Evolutionary conservation across 306 rosid species (phyloP), one percentile per base, ranked within the genome.

Genomic region (Rosa rugosa): DNA sequence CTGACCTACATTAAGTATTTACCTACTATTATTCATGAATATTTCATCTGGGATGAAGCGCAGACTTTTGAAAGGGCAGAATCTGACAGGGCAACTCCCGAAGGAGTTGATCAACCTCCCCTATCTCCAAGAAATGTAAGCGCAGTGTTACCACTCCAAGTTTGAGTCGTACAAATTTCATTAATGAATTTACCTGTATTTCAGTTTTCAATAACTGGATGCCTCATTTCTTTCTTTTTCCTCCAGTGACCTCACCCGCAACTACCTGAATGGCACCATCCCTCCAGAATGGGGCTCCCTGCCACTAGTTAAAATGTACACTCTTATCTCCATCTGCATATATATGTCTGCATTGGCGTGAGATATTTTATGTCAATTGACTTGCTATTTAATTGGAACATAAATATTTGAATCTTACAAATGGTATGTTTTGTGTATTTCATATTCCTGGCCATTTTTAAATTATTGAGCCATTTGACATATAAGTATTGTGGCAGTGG

Each of bases 51-150:
- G 2, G 5, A 5, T 76, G 47, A 54, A 75, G 14, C 49, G 49
- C 90, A 93, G 97, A 69, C 17, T 78, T 70, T 60, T 85, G 1
- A 89, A 89, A 77, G 40, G 66, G 25, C 91, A 87, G 75, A 80
- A 73, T 80, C 89, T 93, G 27, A 4, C 70, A 5, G 98, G 98
- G 41, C 82, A 75, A 27, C 87, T 91, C 16, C 98, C 98, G 20
- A 20, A 2, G 16, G 87, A 93, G 34, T 11, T 89, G 8, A 75
- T 16, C 17, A 87, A 25, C 44, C 83, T 93, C 59, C 84, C 85
- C 18, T 83, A 81, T 72, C 91, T 93, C 34, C 73, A 86, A 76
- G 71, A 88, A 77, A 31, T 90, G 96, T 89, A 75, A 53, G 96
- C 74, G 17, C 6, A 49, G 3, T 25, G 3, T 66, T 0, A 36